Conservation (phyloP, 129 eudicot species). For the Arctium lappa region DNA sequence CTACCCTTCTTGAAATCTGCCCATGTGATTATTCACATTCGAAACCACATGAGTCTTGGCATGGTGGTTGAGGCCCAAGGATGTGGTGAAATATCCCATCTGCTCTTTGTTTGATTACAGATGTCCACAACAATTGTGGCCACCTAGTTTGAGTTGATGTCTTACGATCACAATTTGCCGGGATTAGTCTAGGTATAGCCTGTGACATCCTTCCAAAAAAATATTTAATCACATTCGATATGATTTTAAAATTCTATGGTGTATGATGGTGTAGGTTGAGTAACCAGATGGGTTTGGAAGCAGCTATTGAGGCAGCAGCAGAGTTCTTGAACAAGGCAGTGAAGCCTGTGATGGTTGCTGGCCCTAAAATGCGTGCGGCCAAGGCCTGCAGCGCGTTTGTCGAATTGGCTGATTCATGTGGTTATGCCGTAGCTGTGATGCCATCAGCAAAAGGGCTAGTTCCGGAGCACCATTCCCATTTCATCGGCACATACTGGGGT, state of each 20-base stretch:
- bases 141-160: too few relatives aligned
- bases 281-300: conserved; percentile 65
- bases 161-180: too few relatives aligned
- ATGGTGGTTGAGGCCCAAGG: too few relatives aligned
- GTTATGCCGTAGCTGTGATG: conserved; percentile 39
- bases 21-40: too few relatives aligned
- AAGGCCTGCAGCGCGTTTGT: conserved; percentile 36
- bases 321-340: conserved; percentile 74
- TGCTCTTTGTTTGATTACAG: too few relatives aligned
- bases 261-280: conserved; percentile 44
- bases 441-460: conserved; percentile 72
- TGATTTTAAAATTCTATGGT: background rate
- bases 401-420: conserved; percentile 38
- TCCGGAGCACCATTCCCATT: conserved; percentile 51
- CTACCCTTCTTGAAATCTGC: background rate
- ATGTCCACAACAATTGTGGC: too few relatives aligned
- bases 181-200: too few relatives aligned
- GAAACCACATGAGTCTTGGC: too few relatives aligned
- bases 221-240: background rate
- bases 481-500: conserved; percentile 58
- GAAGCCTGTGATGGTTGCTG: conserved; percentile 74
- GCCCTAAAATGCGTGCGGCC: conserved; percentile 57
- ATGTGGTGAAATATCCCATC: too few relatives aligned
- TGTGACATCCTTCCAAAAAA: too few relatives aligned
- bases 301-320: conserved; percentile 75